phyloP scores from a whole-genome alignment of 305 asterid genomes.

The Fraxinus baroniana region DNA sequence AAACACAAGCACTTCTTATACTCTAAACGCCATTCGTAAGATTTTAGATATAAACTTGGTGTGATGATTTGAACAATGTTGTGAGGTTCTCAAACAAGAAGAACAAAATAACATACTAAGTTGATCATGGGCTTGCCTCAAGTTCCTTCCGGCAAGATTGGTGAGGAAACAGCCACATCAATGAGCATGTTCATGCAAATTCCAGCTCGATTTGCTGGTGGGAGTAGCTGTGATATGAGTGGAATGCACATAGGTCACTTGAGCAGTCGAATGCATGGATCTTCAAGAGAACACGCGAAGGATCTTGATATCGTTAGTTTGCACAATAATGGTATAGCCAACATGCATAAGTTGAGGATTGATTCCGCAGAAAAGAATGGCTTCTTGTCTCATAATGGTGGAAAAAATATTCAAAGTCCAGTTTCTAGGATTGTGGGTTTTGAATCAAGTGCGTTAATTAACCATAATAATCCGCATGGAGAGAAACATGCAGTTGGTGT shows the following conservation, averaged over 20 bases:
- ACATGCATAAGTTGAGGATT: conserved; percentile 48
- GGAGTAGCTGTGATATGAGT: conserved; percentile 50
- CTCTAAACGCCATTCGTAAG: conserved; percentile 3
- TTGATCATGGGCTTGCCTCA: conserved; percentile 82
- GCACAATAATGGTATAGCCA: conserved; percentile 49
- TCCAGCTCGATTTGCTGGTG: conserved; percentile 41
- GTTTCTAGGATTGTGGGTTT: conserved; percentile 80
- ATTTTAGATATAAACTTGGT: conserved; percentile 20
- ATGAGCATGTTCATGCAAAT: conserved; percentile 49
- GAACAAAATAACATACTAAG: not conserved
- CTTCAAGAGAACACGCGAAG: conserved; percentile 44
- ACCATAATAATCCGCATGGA: conserved; percentile 30
- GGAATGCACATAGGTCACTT: conserved; percentile 41
- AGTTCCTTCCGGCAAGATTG: conserved; percentile 48
- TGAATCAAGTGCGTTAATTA: conserved; percentile 43
- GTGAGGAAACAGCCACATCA: conserved; percentile 61
- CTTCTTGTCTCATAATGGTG: conserved; percentile 39
- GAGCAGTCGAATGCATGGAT: conserved; percentile 32
- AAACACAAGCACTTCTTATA: conserved; percentile 4
- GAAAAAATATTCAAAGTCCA: conserved; percentile 53
- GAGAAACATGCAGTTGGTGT: conserved; percentile 33
- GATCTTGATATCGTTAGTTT: conserved; percentile 40
- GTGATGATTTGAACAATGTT: conserved; percentile 21
- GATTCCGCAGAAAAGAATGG: conserved; percentile 42
- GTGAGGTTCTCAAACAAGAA: conserved; percentile 20